Base-by-base conservation (phyloP, 345 rosid species). In the Rhizophora mangle region DNA sequence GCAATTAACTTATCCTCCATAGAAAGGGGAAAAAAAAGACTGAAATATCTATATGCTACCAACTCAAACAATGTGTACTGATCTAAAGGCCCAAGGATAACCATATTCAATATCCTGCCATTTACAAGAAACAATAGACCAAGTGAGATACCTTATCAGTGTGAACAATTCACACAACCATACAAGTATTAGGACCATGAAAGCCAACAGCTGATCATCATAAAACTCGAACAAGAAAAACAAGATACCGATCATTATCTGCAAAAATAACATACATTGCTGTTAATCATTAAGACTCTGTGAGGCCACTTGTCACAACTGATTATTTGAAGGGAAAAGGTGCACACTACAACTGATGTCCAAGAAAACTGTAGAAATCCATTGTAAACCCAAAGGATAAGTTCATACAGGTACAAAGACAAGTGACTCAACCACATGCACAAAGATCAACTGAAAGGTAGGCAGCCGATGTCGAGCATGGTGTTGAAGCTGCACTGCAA, bases 401-500 rank as follows among this genome's bases (percentile, higher is more conserved):
- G 36, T 71, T 68, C 85, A 65, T 80, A 96, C 99, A 51, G 98
- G 99, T 62, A 92, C 99, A 89, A 96, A 96, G 72, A 92, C 98
- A 56, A 96, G 98, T 6, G 98, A 96, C 77, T 96, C 98, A 62
- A 96, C 87, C 32, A 89, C 99, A 74, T 96, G 97, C 62, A 96
- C 96, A 78, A 96, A 96, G 73, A 96, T 96, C 86, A 96, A 84
- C 84, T 96, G 98, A 83, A 96, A 96, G 27, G 99, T 92, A 60
- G 99, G 99, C 72, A 92, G 86, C 72, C 82, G 87, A 80, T 90
- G 97, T 67, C 91, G 96, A 80, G 99, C 99, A 80, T 92, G 98
- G 85, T 96, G 98, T 73, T 96, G 98, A 84, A 96, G 99, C 91
- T 96, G 99, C 88, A 92, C 99, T 92, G 98, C 82, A 85, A 80